Evolutionary conservation across 1,139 yeast species (phyloP), one percentile per base, ranked within the genome.

Genomic region (Pichia sp.): DNA sequence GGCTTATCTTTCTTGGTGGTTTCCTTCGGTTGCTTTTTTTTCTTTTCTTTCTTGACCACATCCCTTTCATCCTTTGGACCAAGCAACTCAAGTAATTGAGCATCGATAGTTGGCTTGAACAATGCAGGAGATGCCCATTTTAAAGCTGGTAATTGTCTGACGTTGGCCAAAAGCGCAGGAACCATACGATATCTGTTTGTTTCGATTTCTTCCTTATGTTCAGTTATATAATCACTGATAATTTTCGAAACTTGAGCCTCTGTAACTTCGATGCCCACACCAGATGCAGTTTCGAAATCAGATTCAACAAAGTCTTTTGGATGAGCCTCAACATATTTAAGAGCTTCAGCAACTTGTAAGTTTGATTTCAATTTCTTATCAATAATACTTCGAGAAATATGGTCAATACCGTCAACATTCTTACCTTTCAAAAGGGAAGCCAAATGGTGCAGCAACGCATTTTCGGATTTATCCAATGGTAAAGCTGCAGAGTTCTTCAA

Each of bases 51-150:
- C 74, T 88, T 88, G 54, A 84, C 79, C 29, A 85, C 77, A 69
- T 93, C 99, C 60, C 99, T 83, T 67, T 92, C 99, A 68, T 93
- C 99, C 71, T 92, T 93, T 51, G 99, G 98, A 27, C 99, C 99
- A 54, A 91, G 73, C 31, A 85, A 71, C 48, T 74, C 81, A 60
- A 88, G 73, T 29, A 91, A 75, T 64, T 87, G 82, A 50, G 78
- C 83, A 67, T 93, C 99, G 61, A 93, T 87, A 30, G 82, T 77
- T 16, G 96, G 96, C 73, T 93, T 93, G 74, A 93, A 88, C 55
- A 81, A 75, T 51, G 83, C 81, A 44, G 97, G 95, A 54, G 87
- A 80, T 10, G 98, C 99, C 97, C 97, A 93, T 71, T 88, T 90
- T 71, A 93, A 78, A 31, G 75, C 80, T 2, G 91, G 84, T 54